Conservation (phyloP, 1,139 yeast genomes). For the Scheffersomyces titani region DNA sequence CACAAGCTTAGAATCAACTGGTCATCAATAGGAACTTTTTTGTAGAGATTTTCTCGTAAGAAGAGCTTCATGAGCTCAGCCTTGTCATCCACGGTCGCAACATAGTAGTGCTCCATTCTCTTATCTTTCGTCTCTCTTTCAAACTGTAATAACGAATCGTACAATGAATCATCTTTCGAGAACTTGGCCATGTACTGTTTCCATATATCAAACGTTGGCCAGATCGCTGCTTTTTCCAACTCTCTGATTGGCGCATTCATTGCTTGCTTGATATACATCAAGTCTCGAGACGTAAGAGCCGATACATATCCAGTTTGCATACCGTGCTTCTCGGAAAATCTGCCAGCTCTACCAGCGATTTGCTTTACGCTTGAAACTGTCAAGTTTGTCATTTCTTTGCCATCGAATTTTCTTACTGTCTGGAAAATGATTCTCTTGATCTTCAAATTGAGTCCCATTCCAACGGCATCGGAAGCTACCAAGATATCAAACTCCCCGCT, state of each 20-base stretch:
- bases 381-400: constrained; percentile 48
- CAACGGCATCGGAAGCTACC: constrained; percentile 96
- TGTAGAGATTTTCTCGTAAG: constrained; percentile 29
- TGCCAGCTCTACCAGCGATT: constrained; percentile 96
- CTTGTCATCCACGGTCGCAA: constrained; percentile 49
- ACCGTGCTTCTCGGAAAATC: constrained; percentile 49
- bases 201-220: constrained; percentile 75
- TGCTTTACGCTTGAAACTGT: constrained; percentile 76
- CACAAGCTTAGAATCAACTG: constrained; percentile 61
- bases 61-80: constrained; percentile 48
- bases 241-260: constrained; percentile 49
- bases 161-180: constrained; percentile 46
- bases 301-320: constrained; percentile 62
- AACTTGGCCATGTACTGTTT: constrained; percentile 56
- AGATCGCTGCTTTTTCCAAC: constrained; percentile 57
- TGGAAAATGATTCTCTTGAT: constrained; percentile 80
- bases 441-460: constrained; percentile 92
- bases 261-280: constrained; percentile 42
- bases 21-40: constrained; percentile 44
- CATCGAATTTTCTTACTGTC: constrained; percentile 70
- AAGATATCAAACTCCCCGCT: constrained; percentile 72
- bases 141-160: constrained; percentile 49
- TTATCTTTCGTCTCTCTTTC: constrained; percentile 29
- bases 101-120: constrained; percentile 29
- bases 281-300: constrained; percentile 47